A percentile compares a stretch with the other conserved stretches of the same genome.
Evolutionary conservation across 108 stramenopile species (phyloP).

Genomic region (Poteriospumella lacustris): DNA sequence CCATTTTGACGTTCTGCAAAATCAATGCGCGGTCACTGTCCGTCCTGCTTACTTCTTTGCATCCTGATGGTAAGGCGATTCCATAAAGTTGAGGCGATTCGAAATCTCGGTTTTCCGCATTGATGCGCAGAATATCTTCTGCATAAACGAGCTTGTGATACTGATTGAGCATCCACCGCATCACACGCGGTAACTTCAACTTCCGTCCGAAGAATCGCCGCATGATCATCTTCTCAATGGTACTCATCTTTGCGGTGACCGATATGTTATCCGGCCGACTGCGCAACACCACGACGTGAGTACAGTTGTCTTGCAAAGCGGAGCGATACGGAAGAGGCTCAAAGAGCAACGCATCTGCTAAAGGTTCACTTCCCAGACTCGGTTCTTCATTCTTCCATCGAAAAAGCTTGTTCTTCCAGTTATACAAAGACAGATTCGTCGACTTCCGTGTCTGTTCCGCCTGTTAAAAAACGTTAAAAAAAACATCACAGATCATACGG

Average conservation of each 20-base stretch:
- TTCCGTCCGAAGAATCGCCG: slow-evolving; percentile 74
- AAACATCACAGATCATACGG: neutral
- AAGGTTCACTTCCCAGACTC: slow-evolving; percentile 61
- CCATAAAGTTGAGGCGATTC: slow-evolving; percentile 59
- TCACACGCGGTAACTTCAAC: slow-evolving; percentile 61
- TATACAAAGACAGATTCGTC: too few relatives aligned
- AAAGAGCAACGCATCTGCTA: slow-evolving; percentile 82
- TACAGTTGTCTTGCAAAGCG: slow-evolving; percentile 78
- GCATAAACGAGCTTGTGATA: slow-evolving; percentile 75
- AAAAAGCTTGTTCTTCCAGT: too few relatives aligned
- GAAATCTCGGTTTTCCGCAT: slow-evolving; percentile 52
- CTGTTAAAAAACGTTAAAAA: neutral
- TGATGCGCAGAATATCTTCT: slow-evolving; percentile 69
- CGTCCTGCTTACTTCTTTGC: slow-evolving; percentile 64
- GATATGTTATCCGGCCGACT: slow-evolving; percentile 80
- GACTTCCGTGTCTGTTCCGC: too few relatives aligned
- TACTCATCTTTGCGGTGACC: slow-evolving; percentile 70
- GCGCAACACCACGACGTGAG: slow-evolving; percentile 78
- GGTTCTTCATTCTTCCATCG: slow-evolving; percentile 47
- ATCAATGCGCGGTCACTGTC: slow-evolving; percentile 72
- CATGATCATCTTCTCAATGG: slow-evolving; percentile 70
- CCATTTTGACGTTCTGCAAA: slow-evolving; percentile 71
- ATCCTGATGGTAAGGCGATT: slow-evolving; percentile 74
- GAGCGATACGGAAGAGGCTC: slow-evolving; percentile 78
- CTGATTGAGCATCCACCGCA: slow-evolving; percentile 57